Evolutionary conservation across 768 basidiomycete genomes (phyloP).

Genomic region (Mycena haematopus): DNA sequence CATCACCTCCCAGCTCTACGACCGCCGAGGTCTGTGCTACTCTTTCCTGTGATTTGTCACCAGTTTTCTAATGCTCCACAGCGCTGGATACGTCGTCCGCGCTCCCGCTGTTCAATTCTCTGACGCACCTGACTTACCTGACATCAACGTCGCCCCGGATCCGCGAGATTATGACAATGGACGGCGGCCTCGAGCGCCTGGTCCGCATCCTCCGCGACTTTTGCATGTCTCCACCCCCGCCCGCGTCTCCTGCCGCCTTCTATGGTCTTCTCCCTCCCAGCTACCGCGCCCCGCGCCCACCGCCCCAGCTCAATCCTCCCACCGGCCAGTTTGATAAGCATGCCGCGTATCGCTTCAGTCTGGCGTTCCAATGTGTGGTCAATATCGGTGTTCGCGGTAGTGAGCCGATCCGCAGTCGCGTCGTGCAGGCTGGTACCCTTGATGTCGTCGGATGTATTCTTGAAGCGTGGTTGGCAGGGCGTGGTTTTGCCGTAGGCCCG

Average conservation of each 20-base stretch:
- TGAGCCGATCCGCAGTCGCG: slow-evolving; percentile 87
- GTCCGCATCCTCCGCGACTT: slow-evolving; percentile 91
- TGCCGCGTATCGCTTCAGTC: slow-evolving; percentile 85
- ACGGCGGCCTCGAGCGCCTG: slow-evolving; percentile 95
- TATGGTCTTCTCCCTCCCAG: slow-evolving; percentile 79
- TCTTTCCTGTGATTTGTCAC: neutral
- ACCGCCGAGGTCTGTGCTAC: slow-evolving; percentile 78
- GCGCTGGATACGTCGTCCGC: slow-evolving; percentile 62
- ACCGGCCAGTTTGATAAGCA: slow-evolving; percentile 71
- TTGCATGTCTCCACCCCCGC: slow-evolving; percentile 82
- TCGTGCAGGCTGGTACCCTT: slow-evolving; percentile 93
- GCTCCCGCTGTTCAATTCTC: slow-evolving; percentile 87
- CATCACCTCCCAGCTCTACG: slow-evolving; percentile 93
- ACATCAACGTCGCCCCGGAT: slow-evolving; percentile 97
- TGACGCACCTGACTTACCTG: slow-evolving; percentile 94
- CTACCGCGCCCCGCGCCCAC: slow-evolving; percentile 58
- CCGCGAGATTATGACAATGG: slow-evolving; percentile 97
- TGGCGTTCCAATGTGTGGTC: slow-evolving; percentile 96
- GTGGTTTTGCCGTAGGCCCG: slow-evolving; percentile 87
- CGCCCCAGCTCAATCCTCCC: slow-evolving; percentile 70
- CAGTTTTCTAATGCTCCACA: slow-evolving; percentile 27
- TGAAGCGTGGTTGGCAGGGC: slow-evolving; percentile 90
- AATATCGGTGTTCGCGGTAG: slow-evolving; percentile 97
- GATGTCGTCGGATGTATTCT: slow-evolving; percentile 94
- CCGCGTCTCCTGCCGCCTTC: slow-evolving; percentile 75